A percentile compares a stretch with the other conserved stretches of the same genome.
Evolutionary conservation across 2,329 filamentous ascomycete species (phyloP).

Genomic region (Trichoderma harzianum): DNA sequence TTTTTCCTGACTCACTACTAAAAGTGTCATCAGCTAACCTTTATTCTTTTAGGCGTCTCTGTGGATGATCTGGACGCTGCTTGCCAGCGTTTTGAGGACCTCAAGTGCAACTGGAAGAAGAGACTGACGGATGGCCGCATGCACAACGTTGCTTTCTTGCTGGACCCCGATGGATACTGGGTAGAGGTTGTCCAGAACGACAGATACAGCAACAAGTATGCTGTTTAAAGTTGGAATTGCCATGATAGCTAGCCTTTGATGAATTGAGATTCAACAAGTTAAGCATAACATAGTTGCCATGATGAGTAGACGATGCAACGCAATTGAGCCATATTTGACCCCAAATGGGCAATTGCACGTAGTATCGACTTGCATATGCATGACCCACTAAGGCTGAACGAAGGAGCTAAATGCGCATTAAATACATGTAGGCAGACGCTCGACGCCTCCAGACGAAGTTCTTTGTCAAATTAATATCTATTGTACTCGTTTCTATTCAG

Average conservation of each 20-base stretch:
- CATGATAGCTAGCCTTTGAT: background rate
- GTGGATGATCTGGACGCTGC: conserved; percentile 89
- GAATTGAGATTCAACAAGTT: background rate
- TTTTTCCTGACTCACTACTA: background rate
- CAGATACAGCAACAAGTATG: conserved; percentile 51
- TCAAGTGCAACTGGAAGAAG: conserved; percentile 91
- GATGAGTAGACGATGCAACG: background rate
- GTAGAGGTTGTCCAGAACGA: conserved; percentile 78
- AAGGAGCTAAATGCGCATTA: background rate
- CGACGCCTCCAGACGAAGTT: background rate
- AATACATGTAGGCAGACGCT: background rate
- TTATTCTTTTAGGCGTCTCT: conserved; percentile 55
- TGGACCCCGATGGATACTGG: conserved; percentile 88
- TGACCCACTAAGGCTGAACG: background rate
- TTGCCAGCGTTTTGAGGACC: conserved; percentile 78
- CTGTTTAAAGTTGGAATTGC: background rate
- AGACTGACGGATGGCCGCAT: conserved; percentile 85
- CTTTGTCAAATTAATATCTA: background rate
- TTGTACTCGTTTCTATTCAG: background rate
- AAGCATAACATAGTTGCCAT: background rate
- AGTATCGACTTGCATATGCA: background rate
- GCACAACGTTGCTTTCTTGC: conserved; percentile 89
- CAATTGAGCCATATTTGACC: background rate
- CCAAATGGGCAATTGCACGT: background rate
- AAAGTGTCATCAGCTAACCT: conserved; percentile 20